Base-by-base conservation (phyloP, 2,329 filamentous ascomycete genomes). In the Calonectria pauciramosa region DNA sequence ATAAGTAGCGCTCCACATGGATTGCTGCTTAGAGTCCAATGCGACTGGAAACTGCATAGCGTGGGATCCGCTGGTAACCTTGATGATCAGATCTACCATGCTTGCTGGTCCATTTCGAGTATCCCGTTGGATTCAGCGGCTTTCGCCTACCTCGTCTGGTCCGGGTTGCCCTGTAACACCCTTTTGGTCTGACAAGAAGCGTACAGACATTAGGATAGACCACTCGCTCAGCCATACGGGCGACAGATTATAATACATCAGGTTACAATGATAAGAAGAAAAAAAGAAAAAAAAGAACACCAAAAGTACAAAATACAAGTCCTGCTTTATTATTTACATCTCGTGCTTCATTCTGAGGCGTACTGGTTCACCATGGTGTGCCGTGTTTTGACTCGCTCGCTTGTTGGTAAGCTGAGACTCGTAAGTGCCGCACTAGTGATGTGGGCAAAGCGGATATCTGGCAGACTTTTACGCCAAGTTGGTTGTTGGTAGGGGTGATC, bases 81-180 rank as follows among this genome's bases (percentile, higher is more conserved):
- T 75, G 73, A 75, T 75, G 73, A 75, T 75, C 73, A 72, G 67
- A 75, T 75, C 67, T 72, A 60, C 41, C 59, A 54, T 63, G 20
- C 59, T 67, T 52, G 56, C 44, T 72, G 66, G 38, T 65, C 68
- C 54, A 32, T 51, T 64, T 49, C 26, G 47, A 64, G 65, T 56
- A 49, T 67, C 52, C 52, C 54, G 51, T 72, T 63, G 64, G 63
- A 72, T 68, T 36, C 47, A 38, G 28, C 36, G 56, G 54, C 20
- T 47, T 36, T 63, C 56, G 44, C 65, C 65, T 38, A 69, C 59
- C 49, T 44, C 38, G 54, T 23, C 28, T 30, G n/a, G 36, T 26
- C 44, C 47, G 32, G 32, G 38, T 20, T 60, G 20, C 56, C 34
- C 32, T 60, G 56, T 34, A 38, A 26, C 20, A 59, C 56, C 56